Conservation (phyloP, 192 early-diverging fungal species). For the Coemansia sp. region DNA sequence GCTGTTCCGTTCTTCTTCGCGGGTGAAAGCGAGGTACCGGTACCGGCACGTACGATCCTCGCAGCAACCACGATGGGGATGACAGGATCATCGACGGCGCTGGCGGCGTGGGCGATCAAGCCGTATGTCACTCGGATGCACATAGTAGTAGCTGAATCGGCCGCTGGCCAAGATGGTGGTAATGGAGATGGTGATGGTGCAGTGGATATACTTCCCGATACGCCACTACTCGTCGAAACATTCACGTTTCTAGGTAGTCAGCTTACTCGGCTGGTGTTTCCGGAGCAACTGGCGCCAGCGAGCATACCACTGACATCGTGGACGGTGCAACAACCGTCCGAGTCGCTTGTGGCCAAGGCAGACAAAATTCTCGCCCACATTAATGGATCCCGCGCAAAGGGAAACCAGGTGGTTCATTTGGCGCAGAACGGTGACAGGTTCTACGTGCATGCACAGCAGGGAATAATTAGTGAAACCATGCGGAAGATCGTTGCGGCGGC, state of each 20-base stretch:
- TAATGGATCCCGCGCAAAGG: slow-evolving; percentile 16
- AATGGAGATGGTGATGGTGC: background rate
- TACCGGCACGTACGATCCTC: slow-evolving; percentile 36
- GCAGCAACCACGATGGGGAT: slow-evolving; percentile 43
- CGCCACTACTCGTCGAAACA: slow-evolving; percentile 40
- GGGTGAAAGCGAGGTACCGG: slow-evolving; percentile 45
- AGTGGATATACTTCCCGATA: slow-evolving; percentile 4
- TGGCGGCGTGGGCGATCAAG: slow-evolving; percentile 40
- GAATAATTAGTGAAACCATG: slow-evolving; percentile 26
- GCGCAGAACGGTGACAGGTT: slow-evolving; percentile 34
- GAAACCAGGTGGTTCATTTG: slow-evolving; percentile 7
- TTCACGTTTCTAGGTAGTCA: slow-evolving; percentile 39
- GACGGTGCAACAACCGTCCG: slow-evolving; percentile 10
- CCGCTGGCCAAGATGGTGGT: background rate
- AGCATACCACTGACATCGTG: slow-evolving; percentile 43
- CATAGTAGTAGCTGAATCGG: background rate
- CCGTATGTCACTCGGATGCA: slow-evolving; percentile 34
- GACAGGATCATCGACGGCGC: slow-evolving; percentile 43
- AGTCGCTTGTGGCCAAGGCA: slow-evolving; percentile 4
- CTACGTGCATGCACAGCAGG: slow-evolving; percentile 39
- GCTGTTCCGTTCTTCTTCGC: slow-evolving; percentile 49
- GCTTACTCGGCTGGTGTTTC: slow-evolving; percentile 33
- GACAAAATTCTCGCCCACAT: slow-evolving; percentile 21
- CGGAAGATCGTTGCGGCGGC: slow-evolving; percentile 24
- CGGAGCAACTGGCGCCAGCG: slow-evolving; percentile 27